A percentile compares a stretch with the other conserved stretches of the same genome.
phyloP scores from a whole-genome alignment of 2,329 filamentous ascomycete genomes.

The Juglanconis juglandina region DNA sequence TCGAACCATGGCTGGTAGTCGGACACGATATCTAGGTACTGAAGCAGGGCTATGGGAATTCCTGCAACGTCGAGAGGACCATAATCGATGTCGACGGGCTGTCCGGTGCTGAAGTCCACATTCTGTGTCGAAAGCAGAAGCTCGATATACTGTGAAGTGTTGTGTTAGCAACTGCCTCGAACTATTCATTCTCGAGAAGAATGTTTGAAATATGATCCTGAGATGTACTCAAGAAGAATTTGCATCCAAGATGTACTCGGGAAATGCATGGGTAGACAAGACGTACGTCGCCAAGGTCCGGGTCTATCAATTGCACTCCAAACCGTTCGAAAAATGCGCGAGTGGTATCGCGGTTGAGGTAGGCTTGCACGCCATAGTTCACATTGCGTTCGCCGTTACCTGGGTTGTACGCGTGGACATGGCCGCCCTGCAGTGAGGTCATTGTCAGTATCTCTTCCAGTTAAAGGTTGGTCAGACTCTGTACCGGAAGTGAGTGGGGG shows the following conservation, averaged over 20 bases:
- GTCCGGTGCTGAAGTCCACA: background rate
- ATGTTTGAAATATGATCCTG: too few species aligned
- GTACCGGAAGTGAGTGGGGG: too few species aligned
- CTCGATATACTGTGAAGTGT: background rate
- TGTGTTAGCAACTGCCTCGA: slow-evolving; percentile 20
- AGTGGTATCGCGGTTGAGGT: slow-evolving; percentile 28
- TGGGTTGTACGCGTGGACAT: slow-evolving; percentile 42
- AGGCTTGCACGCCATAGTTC: slow-evolving; percentile 33
- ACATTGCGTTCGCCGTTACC: slow-evolving; percentile 25
- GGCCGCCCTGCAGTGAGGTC: slow-evolving; percentile 26
- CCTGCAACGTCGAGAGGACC: slow-evolving; percentile 25
- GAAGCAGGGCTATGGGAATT: slow-evolving; percentile 28
- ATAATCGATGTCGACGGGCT: slow-evolving; percentile 19
- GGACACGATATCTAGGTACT: background rate
- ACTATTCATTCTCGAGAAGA: slow-evolving; percentile 14
- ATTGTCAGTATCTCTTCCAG: background rate
- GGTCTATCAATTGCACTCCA: slow-evolving; percentile 27
- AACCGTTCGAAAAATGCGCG: slow-evolving; percentile 39
- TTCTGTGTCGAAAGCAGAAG: slow-evolving; percentile 4
- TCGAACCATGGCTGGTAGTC: slow-evolving; percentile 7
- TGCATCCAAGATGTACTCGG: slow-evolving; percentile 32
- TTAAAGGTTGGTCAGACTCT: background rate
- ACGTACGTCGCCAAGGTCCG: slow-evolving; percentile 14
- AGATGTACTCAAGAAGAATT: slow-evolving; percentile 12
- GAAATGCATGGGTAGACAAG: slow-evolving; percentile 24